Evolutionary conservation across 768 basidiomycete species (phyloP).

Genomic region (Tulasnella sp.): DNA sequence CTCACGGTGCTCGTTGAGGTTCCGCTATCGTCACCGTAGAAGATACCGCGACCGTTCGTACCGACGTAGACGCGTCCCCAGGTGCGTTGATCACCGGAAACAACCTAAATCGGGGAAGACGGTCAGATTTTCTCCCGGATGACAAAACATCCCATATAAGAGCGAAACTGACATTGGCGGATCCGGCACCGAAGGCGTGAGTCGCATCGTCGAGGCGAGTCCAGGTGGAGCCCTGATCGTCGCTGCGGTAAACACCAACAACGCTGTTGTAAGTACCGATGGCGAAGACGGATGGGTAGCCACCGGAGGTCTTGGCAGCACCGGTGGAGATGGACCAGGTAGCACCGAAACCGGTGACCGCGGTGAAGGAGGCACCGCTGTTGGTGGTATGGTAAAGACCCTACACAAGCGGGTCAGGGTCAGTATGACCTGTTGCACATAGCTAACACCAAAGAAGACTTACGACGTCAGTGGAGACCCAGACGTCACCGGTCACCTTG

Average conservation of each 20-base stretch:
- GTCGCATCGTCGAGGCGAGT: conserved; percentile 18
- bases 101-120: neutral
- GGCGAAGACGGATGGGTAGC: conserved; percentile 49
- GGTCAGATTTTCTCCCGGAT: neutral
- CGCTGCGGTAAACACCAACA: conserved; percentile 50
- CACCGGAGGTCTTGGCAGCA: conserved; percentile 40
- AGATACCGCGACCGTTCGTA: conserved; percentile 22
- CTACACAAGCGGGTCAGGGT: conserved; percentile 15
- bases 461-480: conserved; percentile 49
- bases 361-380: conserved; percentile 43
- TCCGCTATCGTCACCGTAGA: conserved; percentile 18
- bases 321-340: conserved; percentile 56
- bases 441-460: neutral
- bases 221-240: conserved; percentile 39
- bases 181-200: conserved; percentile 17
- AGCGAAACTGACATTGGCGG: conserved; percentile 5
- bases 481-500: conserved; percentile 49
- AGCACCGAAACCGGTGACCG: conserved; percentile 40
- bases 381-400: conserved; percentile 52
- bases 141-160: neutral
- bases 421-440: neutral
- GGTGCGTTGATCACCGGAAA: conserved; percentile 14
- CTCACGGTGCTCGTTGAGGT: neutral
- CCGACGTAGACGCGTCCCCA: conserved; percentile 21
- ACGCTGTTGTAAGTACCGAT: conserved; percentile 43